phyloP scores from a whole-genome alignment of 2,329 filamentous ascomycete genomes.

The Phyllosticta citribraziliensis region DNA sequence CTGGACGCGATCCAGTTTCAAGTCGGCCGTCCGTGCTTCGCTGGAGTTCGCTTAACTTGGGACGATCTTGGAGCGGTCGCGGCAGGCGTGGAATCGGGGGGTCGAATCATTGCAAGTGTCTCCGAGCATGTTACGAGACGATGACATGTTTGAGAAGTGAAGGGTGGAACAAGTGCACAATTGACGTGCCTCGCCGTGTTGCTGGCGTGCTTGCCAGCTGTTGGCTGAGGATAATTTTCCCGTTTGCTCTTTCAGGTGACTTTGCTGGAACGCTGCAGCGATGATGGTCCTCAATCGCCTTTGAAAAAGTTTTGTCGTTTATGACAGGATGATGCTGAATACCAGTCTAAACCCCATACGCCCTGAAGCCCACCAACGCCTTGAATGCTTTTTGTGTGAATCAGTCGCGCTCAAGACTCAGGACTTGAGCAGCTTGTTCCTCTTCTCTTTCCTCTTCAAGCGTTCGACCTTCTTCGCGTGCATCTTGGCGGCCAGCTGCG shows the following conservation, averaged over 20 bases:
- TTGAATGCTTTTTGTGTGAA: not conserved
- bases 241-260: not conserved
- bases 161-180: not conserved
- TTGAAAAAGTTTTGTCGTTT: not conserved
- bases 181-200: not conserved
- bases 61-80: not conserved
- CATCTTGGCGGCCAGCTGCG: slow-evolving; percentile 96
- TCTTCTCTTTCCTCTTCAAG: slow-evolving; percentile 90
- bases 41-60: not conserved
- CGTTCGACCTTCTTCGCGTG: slow-evolving; percentile 90
- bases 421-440: slow-evolving; percentile 64
- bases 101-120: not conserved
- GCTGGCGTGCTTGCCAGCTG: not conserved
- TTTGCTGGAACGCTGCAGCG: not conserved
- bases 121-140: not conserved
- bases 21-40: not conserved
- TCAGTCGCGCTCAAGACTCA: slow-evolving; percentile 32
- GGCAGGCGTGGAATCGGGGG: not conserved
- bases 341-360: not conserved
- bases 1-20: not conserved
- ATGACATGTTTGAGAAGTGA: not conserved
- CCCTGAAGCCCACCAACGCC: not conserved
- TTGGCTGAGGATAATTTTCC: not conserved
- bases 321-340: not conserved
- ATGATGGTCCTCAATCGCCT: not conserved